Evolutionary conservation across 257 asterid genomes (phyloP).

Genomic region (Solanum etuberosum): DNA sequence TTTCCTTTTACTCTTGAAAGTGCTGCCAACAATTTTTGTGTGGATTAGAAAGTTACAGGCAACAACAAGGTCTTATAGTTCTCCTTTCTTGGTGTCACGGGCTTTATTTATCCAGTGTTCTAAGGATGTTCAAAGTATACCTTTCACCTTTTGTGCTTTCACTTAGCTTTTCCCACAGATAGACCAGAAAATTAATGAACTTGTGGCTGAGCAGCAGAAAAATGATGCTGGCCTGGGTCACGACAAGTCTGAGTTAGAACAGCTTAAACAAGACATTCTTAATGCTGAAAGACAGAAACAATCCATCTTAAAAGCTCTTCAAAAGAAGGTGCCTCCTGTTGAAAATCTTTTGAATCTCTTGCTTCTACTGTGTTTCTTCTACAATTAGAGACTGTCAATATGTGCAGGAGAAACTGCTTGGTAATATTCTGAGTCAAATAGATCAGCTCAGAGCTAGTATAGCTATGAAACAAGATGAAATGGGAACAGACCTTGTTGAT

Average conservation of each 20-base stretch:
- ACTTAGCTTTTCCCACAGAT: slow-evolving; percentile 63
- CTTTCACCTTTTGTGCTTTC: slow-evolving; percentile 28
- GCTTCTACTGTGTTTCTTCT: background rate
- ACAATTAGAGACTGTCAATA: background rate
- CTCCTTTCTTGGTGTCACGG: background rate
- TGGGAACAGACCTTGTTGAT: slow-evolving; percentile 96
- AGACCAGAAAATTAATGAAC: slow-evolving; percentile 83
- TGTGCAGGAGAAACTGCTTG: slow-evolving; percentile 74
- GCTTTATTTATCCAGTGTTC: background rate
- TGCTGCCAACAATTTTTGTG: background rate
- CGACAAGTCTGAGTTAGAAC: slow-evolving; percentile 77
- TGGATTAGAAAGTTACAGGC: background rate
- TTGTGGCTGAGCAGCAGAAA: slow-evolving; percentile 93
- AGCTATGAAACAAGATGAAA: slow-evolving; percentile 71
- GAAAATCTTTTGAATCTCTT: background rate
- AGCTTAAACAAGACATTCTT: slow-evolving; percentile 67
- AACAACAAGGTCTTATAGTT: background rate
- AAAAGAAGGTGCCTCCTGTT: slow-evolving; percentile 57
- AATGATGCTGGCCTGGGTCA: slow-evolving; percentile 94
- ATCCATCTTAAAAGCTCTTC: slow-evolving; percentile 69
- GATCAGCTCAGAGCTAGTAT: slow-evolving; percentile 82
- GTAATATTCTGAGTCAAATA: slow-evolving; percentile 68
- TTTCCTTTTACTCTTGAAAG: background rate
- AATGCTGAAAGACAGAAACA: slow-evolving; percentile 75
- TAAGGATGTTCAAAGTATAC: background rate